Conservation (phyloP, 257 asterid species). For the Plantago major region DNA sequence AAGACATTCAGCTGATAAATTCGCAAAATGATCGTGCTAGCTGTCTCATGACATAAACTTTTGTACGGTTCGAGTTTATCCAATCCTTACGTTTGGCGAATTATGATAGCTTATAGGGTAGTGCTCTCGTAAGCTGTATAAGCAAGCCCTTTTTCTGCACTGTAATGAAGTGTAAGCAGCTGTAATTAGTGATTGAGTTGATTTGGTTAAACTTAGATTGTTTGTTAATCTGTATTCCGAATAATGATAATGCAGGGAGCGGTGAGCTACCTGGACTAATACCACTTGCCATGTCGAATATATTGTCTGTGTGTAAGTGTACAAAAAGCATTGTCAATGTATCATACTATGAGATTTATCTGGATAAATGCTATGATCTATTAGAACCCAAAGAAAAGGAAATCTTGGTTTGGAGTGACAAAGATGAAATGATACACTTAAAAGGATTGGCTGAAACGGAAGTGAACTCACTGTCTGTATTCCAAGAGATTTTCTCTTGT, state of each 20-base stretch:
- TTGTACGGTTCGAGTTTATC: too few relatives aligned
- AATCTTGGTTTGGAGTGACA: slow-evolving; percentile 55
- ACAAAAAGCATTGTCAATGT: slow-evolving; percentile 38
- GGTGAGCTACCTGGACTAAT: slow-evolving; percentile 67
- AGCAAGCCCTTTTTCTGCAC: too few relatives aligned
- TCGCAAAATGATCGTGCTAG: too few relatives aligned
- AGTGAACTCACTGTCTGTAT: slow-evolving; percentile 46
- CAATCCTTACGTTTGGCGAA: too few relatives aligned
- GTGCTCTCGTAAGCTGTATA: too few relatives aligned
- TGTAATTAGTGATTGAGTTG: not conserved
- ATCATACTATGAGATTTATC: slow-evolving; percentile 83
- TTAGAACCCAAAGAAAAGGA: slow-evolving; percentile 68
- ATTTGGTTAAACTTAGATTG: not conserved
- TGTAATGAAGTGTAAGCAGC: too few relatives aligned
- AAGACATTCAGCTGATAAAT: too few relatives aligned
- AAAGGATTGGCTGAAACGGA: slow-evolving; percentile 66
- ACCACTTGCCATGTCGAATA: slow-evolving; percentile 58
- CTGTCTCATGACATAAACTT: too few relatives aligned
- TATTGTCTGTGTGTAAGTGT: slow-evolving; percentile 41
- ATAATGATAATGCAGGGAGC: slow-evolving; percentile 51
- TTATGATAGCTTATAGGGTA: too few relatives aligned
- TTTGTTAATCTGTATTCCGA: slow-evolving; percentile 8
- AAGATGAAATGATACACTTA: slow-evolving; percentile 69
- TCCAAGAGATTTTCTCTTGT: slow-evolving; percentile 51
- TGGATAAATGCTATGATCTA: slow-evolving; percentile 81